Evolutionary conservation across 257 asterid genomes (phyloP).

Genomic region (Leonotis leonurus): DNA sequence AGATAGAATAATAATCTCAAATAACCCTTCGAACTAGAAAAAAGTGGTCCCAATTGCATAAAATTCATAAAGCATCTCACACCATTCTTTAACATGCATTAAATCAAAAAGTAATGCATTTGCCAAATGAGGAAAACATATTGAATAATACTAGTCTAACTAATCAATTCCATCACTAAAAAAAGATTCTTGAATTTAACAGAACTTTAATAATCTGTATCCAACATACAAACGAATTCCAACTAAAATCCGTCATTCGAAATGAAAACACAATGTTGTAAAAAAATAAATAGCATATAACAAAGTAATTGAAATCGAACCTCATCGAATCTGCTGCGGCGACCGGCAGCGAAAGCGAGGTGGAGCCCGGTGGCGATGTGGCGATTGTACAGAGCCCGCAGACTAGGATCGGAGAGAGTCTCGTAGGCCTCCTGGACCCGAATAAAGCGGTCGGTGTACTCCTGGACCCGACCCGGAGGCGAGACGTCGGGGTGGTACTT

Average conservation of each 20-base stretch:
- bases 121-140: too few relatives aligned
- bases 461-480: constrained; percentile 75
- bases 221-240: neutral
- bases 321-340: constrained; percentile 37
- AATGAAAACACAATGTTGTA: neutral
- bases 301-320: constrained; percentile 16
- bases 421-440: constrained; percentile 85
- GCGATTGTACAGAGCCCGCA: constrained; percentile 52
- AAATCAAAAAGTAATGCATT: too few relatives aligned
- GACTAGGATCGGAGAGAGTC: constrained; percentile 68
- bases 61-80: too few relatives aligned
- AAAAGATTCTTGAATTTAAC: too few relatives aligned
- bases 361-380: constrained; percentile 46
- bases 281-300: neutral
- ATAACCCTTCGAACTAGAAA: too few relatives aligned
- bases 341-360: constrained; percentile 41
- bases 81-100: neutral
- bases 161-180: too few relatives aligned
- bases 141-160: too few relatives aligned
- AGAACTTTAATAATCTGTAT: too few relatives aligned
- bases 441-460: constrained; percentile 59
- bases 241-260: neutral
- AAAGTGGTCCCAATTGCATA: too few relatives aligned
- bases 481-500: constrained; percentile 95
- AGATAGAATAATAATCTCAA: too few relatives aligned